Conservation (phyloP, 2,329 filamentous ascomycete species). For the Knufia petricola region DNA sequence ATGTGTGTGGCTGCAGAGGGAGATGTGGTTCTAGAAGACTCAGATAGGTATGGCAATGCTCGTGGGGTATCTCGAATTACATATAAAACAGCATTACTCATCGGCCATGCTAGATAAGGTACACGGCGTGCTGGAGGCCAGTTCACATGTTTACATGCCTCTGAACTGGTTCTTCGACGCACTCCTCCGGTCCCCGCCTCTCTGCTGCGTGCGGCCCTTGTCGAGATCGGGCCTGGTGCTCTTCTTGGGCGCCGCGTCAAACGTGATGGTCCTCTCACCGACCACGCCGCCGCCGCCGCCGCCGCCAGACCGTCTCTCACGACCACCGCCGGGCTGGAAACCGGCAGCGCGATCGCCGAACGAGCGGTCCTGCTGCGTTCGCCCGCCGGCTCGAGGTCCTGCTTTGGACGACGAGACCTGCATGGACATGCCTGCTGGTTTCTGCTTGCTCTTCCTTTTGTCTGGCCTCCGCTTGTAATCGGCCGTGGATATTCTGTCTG, state of each 20-base stretch:
- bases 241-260: constrained; percentile 42
- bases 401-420: constrained; percentile 43
- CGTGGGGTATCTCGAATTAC: no score
- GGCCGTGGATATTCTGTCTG: constrained; percentile 42
- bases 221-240: constrained; percentile 21
- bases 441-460: constrained; percentile 38
- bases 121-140: no score
- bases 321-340: constrained; percentile 30
- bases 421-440: constrained; percentile 43
- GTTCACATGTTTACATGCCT: constrained; percentile 36
- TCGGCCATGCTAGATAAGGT: no score
- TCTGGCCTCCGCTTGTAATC: constrained; percentile 39
- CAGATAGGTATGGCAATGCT: no score
- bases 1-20: no score
- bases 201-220: background rate
- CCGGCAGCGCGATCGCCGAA: constrained; percentile 49
- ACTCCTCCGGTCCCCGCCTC: constrained; percentile 35
- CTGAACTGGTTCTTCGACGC: constrained; percentile 42
- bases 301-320: constrained; percentile 21
- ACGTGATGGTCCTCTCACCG: constrained; percentile 50
- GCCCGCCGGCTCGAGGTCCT: constrained; percentile 23
- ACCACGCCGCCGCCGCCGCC: constrained; percentile 30
- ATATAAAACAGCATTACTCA: no score
- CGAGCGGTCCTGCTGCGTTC: constrained; percentile 41
- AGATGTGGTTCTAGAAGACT: no score